A percentile compares a stretch with the other conserved stretches of the same genome.
Conservation (phyloP, 2,329 filamentous ascomycete genomes). For the Mycogone perniciosa region DNA sequence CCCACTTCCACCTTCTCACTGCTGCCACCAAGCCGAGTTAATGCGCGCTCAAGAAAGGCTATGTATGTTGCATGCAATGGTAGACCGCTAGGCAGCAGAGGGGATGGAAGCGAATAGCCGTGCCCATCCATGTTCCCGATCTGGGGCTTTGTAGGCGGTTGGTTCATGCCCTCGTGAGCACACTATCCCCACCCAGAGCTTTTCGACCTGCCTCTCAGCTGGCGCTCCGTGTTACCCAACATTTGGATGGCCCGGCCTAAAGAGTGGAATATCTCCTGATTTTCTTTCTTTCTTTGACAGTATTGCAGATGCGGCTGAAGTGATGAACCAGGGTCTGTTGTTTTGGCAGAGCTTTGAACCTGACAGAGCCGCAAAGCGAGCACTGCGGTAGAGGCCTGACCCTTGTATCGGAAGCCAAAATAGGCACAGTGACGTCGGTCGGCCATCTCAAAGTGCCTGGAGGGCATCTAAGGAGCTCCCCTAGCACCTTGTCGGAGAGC, state of each 20-base stretch:
- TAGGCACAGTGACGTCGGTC: conserved; percentile 4
- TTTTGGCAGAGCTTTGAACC: too few species aligned
- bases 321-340: not conserved
- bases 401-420: not conserved
- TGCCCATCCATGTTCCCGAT: not conserved
- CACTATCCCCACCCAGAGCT: not conserved
- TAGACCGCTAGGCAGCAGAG: too few species aligned
- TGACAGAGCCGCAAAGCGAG: not conserved
- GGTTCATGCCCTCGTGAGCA: not conserved
- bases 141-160: not conserved
- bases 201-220: not conserved
- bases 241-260: not conserved
- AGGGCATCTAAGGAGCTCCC: conserved; percentile 3
- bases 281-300: too few species aligned
- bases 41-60: too few species aligned
- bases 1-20: too few species aligned
- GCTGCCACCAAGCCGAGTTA: too few species aligned
- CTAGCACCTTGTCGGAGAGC: not conserved
- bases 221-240: not conserved
- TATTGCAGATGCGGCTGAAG: not conserved
- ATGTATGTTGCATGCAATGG: too few species aligned
- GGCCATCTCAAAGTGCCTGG: conserved; percentile 1
- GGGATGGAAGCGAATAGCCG: not conserved
- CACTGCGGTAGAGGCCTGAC: not conserved
- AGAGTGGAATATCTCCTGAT: not conserved